These are phyloP conservation scores for Mycena polygramma DNA, from an alignment of 768 basidiomycete species.

Conservation along the genomic window DNA sequence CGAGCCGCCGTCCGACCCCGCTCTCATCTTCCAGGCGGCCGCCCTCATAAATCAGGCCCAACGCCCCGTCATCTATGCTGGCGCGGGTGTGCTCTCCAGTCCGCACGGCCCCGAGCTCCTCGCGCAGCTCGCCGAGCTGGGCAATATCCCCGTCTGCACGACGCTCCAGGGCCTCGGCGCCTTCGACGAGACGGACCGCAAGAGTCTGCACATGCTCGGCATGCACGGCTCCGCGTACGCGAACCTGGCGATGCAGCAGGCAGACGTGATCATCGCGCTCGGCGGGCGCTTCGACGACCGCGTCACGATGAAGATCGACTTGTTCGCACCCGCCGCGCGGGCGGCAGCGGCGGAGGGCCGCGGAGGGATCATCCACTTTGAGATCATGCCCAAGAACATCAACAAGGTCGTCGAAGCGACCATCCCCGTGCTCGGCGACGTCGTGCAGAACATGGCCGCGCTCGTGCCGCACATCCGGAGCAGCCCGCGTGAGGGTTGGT, in stretches of 20 bases:
- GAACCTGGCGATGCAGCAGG: constrained; percentile 97
- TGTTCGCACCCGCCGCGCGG: constrained; percentile 92
- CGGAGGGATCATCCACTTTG: constrained; percentile 99
- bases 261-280: constrained; percentile 97
- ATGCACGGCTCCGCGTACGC: constrained; percentile 99
- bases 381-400: constrained; percentile 98
- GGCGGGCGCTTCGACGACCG: constrained; percentile 98
- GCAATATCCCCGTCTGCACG: constrained; percentile 97
- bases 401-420: constrained; percentile 98
- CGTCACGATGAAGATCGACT: constrained; percentile 90
- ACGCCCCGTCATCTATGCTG: constrained; percentile 93
- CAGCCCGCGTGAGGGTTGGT: constrained; percentile 82
- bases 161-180: constrained; percentile 96
- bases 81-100: constrained; percentile 89
- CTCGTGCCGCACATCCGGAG: constrained; percentile 84
- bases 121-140: constrained; percentile 79
- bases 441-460: constrained; percentile 82
- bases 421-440: constrained; percentile 95
- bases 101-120: constrained; percentile 87
- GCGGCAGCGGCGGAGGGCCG: constrained; percentile 87
- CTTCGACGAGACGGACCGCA: constrained; percentile 91
- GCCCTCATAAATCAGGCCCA: constrained; percentile 92
- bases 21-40: constrained; percentile 86
- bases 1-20: constrained; percentile 71
- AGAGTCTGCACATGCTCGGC: constrained; percentile 95